These are phyloP conservation scores for Astragalus glycyphyllos DNA, from an alignment of 306 rosid species.

Conservation along the genomic window DNA sequence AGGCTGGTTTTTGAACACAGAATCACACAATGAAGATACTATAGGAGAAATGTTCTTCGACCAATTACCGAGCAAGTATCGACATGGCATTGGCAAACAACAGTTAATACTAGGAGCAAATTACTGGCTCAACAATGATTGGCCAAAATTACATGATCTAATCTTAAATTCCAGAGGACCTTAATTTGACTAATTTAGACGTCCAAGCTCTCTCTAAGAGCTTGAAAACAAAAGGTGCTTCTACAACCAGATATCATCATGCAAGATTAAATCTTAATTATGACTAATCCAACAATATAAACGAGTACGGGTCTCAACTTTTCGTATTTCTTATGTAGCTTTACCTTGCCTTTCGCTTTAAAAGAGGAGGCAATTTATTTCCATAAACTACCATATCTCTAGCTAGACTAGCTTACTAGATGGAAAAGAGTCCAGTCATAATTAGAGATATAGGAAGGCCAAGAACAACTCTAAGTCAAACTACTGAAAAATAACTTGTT, in stretches of 20 bases:
- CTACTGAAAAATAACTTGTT: no score
- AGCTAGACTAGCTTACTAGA: no score
- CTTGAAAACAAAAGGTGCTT: not conserved
- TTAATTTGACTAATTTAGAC: not conserved
- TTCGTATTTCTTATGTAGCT: no score
- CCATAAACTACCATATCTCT: no score
- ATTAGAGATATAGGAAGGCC: no score
- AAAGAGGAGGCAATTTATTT: no score
- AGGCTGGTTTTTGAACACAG: not conserved
- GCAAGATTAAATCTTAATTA: no score
- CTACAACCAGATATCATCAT: not conserved
- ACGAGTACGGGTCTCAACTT: no score
- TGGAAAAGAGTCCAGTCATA: no score
- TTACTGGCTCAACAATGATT: not conserved
- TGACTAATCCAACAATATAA: no score
- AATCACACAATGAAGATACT: not conserved
- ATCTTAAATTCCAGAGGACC: not conserved
- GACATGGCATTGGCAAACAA: not conserved
- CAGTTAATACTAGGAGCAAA: not conserved
- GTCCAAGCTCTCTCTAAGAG: not conserved
- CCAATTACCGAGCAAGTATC: not conserved
- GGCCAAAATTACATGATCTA: not conserved
- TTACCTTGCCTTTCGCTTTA: no score
- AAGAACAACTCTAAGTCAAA: no score
- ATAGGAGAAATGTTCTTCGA: not conserved